Evolutionary conservation across 192 early-diverging fungal species (phyloP), one percentile per base, ranked within the genome.

Genomic region (Podila clonocystis): DNA sequence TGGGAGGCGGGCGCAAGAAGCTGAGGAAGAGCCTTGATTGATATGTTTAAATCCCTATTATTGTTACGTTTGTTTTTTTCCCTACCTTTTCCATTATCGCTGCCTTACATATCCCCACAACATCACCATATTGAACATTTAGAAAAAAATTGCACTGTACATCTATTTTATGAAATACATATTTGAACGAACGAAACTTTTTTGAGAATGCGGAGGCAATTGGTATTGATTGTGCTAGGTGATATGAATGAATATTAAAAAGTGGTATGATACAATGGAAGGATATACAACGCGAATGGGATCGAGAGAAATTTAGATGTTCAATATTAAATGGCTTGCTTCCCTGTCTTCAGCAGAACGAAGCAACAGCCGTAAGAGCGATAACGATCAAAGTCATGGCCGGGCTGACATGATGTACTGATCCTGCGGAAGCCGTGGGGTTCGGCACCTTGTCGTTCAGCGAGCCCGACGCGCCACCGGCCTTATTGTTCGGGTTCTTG

Each of bases 1-100:
- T 83, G 20, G 76, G 77, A 50, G 77, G 83, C 2, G 73, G 83
- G 49, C 59, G 69, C 5, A 84, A 80, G 45, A 84, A 84, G 50
- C 36, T 70, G 0, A 52, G 68, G 12, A 83, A 83, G 58, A 83
- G 63, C 49, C 24, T 80, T 50, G 77, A 80, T 11, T 48, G 9
- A 5, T 70, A 17, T 58, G 38, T 19, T 31, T 30, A 11, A 33
- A 22, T 52, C 20, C 26, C 2, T 65, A 50, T 59, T 29, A 45
- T 31, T 31, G n/a, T 34, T 38, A 29, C 34, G 13, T 57, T 15
- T 1, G 38, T 20, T 58, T 58, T 55, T 11, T 58, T n/a, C 0
- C 13, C 6, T 20, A n/a, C 20, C 41, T n/a, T 58, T n/a, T 58
- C 34, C 3, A n/a, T 34, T 57, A 11, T 60, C 24, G 0, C 31